These are phyloP conservation scores for Physcomitrellopsis africana DNA, from an alignment of 225 moss, liverwort and hornwort species.

Conservation along the genomic window DNA sequence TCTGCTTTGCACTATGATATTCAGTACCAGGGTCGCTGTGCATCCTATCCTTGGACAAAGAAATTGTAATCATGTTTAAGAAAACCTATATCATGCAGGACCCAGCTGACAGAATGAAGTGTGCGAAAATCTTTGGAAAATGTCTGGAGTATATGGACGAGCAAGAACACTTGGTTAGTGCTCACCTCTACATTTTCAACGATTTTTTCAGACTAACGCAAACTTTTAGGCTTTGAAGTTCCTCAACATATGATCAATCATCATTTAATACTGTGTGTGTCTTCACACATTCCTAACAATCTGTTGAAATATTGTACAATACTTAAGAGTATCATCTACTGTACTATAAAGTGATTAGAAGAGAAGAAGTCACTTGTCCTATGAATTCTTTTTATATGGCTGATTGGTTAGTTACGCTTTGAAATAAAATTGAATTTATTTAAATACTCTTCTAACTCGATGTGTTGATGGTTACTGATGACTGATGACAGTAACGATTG, in stretches of 20 bases:
- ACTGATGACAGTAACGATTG: background rate
- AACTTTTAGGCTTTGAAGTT: background rate
- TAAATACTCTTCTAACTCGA: background rate
- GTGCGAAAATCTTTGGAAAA: slow-evolving; percentile 91
- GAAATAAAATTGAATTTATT: too few relatives aligned
- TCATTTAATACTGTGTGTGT: background rate
- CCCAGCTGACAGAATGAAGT: slow-evolving; percentile 80
- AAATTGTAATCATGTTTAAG: background rate
- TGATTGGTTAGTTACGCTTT: background rate
- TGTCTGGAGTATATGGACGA: slow-evolving; percentile 99
- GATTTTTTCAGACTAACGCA: slow-evolving; percentile 10
- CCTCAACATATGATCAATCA: background rate
- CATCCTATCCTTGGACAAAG: background rate
- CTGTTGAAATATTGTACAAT: too few relatives aligned
- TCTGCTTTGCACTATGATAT: background rate
- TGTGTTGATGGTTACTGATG: background rate
- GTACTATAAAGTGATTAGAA: too few relatives aligned
- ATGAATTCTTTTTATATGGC: background rate
- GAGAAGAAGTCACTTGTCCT: background rate
- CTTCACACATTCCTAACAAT: too few relatives aligned
- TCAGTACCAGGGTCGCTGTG: background rate
- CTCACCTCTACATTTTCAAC: background rate
- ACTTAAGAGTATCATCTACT: too few relatives aligned
- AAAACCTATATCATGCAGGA: slow-evolving; percentile 52
- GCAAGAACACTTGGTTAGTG: slow-evolving; percentile 90